Percentiles rank a stretch among this genome's conserved stretches.
phyloP scores from a whole-genome alignment of 768 basidiomycete species.

The Rhizopogon salebrosus region DNA sequence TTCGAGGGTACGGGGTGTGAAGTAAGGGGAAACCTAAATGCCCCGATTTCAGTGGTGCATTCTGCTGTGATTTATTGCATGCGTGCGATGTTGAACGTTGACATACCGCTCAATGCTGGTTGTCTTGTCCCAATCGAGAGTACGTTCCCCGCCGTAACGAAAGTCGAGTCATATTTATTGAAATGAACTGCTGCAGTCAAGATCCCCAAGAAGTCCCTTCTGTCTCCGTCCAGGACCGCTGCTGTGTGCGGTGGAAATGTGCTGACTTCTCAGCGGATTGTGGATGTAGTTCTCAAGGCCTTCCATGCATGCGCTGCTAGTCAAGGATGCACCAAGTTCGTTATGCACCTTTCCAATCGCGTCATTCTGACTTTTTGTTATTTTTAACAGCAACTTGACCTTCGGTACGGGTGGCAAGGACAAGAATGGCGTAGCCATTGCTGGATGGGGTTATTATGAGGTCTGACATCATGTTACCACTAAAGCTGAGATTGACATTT shows the following conservation, averaged over 20 bases:
- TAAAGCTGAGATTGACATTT: conserved; percentile 1
- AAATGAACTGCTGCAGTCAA: conserved; percentile 43
- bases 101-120: conserved; percentile 92
- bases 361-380: background rate
- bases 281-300: conserved; percentile 89
- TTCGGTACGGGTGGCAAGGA: conserved; percentile 89
- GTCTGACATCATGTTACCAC: conserved; percentile 24
- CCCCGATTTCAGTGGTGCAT: conserved; percentile 82
- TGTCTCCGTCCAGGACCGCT: conserved; percentile 79
- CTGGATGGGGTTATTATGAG: conserved; percentile 92
- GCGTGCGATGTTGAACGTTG: conserved; percentile 77
- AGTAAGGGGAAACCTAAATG: conserved; percentile 79
- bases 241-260: conserved; percentile 95
- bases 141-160: conserved; percentile 25
- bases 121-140: conserved; percentile 84
- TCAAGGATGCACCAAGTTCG: conserved; percentile 90
- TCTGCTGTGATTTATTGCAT: conserved; percentile 88
- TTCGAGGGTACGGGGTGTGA: conserved; percentile 82
- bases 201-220: conserved; percentile 73
- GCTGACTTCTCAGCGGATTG: conserved; percentile 86
- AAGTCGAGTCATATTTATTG: background rate
- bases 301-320: conserved; percentile 90
- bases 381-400: conserved; percentile 80
- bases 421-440: conserved; percentile 63
- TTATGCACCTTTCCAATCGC: conserved; percentile 4